Evolutionary conservation across 805 yeast species (phyloP).

Genomic region (Barnettozyma sucrosica): DNA sequence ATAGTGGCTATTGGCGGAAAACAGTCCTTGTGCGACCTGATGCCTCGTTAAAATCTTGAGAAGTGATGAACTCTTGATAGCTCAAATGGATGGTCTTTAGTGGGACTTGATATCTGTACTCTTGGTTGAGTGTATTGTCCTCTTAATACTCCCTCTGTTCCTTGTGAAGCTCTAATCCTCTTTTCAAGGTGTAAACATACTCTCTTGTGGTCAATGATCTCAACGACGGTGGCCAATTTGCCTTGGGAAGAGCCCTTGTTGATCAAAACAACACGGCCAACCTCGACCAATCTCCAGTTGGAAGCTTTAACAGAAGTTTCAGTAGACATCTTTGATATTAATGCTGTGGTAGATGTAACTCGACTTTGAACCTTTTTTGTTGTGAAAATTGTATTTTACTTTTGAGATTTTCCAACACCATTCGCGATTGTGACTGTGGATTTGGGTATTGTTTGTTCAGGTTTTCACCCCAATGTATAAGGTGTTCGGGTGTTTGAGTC

Average conservation of each 20-base stretch:
- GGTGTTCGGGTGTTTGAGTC: constrained; percentile 2
- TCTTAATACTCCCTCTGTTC: neutral
- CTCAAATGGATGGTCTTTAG: neutral
- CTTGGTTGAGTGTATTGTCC: neutral
- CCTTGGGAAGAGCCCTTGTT: constrained; percentile 67
- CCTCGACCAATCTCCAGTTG: constrained; percentile 99
- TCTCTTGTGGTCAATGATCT: constrained; percentile 98
- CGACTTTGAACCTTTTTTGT: constrained; percentile 1
- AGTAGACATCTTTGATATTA: constrained; percentile 47
- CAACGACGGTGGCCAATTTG: constrained; percentile 95
- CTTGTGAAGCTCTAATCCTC: neutral
- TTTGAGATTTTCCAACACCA: constrained; percentile 8
- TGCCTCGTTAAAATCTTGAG: neutral
- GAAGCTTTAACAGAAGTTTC: constrained; percentile 84
- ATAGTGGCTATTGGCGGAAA: neutral
- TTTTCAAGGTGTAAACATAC: constrained; percentile 45
- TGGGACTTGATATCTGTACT: neutral
- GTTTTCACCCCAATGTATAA: neutral
- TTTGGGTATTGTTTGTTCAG: neutral
- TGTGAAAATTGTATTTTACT: constrained; percentile 12
- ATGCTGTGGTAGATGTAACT: constrained; percentile 9
- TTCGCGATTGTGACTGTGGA: constrained; percentile 4
- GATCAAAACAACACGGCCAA: constrained; percentile 96
- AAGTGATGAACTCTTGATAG: neutral
- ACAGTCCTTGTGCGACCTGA: neutral